These are phyloP conservation scores for Perkinsus olseni DNA, from an alignment of 169 alveolate genomes.

Conservation along the genomic window DNA sequence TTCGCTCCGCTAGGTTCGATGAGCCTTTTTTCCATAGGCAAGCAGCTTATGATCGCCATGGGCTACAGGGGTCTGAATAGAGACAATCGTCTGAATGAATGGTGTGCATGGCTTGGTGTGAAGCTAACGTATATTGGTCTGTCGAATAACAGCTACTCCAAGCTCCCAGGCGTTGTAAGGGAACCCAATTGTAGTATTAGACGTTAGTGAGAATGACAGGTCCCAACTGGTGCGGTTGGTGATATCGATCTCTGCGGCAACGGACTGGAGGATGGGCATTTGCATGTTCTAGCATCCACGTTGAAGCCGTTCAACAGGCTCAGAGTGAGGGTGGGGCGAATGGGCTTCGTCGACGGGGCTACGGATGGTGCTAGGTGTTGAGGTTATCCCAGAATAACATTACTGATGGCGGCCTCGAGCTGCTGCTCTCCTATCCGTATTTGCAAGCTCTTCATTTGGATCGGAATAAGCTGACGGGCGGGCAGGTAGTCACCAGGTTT, in stretches of 20 bases:
- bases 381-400: background rate
- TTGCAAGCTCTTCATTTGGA: background rate
- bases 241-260: background rate
- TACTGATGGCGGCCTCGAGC: background rate
- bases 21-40: background rate
- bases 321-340: background rate
- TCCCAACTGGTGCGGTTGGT: background rate
- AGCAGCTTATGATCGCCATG: background rate
- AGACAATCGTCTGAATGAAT: background rate
- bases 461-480: background rate
- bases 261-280: background rate
- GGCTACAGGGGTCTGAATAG: background rate
- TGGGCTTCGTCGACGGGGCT: too few species aligned
- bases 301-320: background rate
- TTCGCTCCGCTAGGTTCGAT: background rate
- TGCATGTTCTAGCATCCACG: background rate
- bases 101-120: background rate
- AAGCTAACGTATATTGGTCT: background rate
- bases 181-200: background rate
- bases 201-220: background rate
- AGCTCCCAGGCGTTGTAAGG: background rate
- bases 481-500: background rate
- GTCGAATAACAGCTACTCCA: background rate
- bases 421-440: background rate
- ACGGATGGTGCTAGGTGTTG: background rate